Evolutionary conservation across 495 filamentous ascomycete species (phyloP), one percentile per base, ranked within the genome.

Genomic region (Saxophila tyrrhenica): DNA sequence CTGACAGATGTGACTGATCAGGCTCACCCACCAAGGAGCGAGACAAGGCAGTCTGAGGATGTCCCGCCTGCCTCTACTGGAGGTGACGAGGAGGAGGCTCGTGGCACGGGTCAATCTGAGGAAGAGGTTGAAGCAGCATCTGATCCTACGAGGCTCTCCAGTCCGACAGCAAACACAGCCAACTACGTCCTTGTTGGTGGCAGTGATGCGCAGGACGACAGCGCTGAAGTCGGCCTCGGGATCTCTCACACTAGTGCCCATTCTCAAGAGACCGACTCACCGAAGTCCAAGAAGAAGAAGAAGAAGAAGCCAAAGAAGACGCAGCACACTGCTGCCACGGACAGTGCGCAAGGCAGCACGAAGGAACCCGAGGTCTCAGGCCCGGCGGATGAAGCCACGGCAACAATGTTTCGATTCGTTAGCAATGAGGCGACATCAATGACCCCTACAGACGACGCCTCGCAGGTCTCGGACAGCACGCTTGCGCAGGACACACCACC

Each of bases 241-340:
- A 54, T 58, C 46, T 16, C 11, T 9, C 15, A 41, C 56, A 20
- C 7, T 38, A 19, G 2, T 49, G 23, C 10, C 19, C 13, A 2
- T 3, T 16, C 44, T 5, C 2, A n/a, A 16, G 48, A 11, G 23
- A 21, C 10, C 13, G 50, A 52, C 17, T 39, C 23, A 19, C 20
- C 42, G 49, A 48, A 52, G 51, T 7, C 24, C 8, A 53, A 53
- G 49, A 51, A 50, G 48, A 57, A 57, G 25, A 58, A 50, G 35
- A 49, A 50, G 51, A 54, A 50, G 35, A 58, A 54, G 44, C 54
- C 35, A 1, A 54, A 54, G 56, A 51, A 50, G 38, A 43, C 21
- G 17, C 25, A 32, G 21, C n/a, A 49, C 25, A 1, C 47, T n/a
- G 25, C 23, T 16, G 47, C 23, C 44, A 35, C 29, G 29, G 13